A percentile compares a stretch with the other conserved stretches of the same genome.
phyloP scores from a whole-genome alignment of 768 basidiomycete genomes.

The Psilocybe sp. region DNA sequence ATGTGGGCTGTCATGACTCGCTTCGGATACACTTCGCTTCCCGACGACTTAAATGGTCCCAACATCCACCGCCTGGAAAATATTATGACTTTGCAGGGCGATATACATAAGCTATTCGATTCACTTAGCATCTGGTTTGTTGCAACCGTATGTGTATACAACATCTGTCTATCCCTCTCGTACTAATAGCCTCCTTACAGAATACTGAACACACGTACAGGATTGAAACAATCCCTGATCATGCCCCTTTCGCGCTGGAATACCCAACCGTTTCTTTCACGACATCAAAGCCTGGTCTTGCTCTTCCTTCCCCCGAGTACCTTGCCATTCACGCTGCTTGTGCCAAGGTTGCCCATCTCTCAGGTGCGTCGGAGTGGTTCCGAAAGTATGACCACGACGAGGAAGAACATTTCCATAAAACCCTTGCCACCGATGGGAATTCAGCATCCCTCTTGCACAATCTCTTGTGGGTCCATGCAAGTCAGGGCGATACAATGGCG shows the following conservation, averaged over 20 bases:
- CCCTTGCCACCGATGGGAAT: too few relatives aligned
- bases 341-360: conserved; percentile 35
- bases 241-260: conserved; percentile 2
- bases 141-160: conserved; percentile 20
- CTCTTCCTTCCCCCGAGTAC: conserved; percentile 28
- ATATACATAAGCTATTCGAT: conserved; percentile 22
- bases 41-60: conserved; percentile 22
- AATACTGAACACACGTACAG: conserved; percentile 17
- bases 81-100: conserved; percentile 24
- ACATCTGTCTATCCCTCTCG: background rate
- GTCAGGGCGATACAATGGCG: too few relatives aligned
- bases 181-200: conserved; percentile 7
- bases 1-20: conserved; percentile 22
- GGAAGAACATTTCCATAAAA: conserved; percentile 1
- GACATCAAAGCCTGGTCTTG: conserved; percentile 20
- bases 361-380: conserved; percentile 34
- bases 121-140: conserved; percentile 28
- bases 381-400: conserved; percentile 15
- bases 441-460: too few relatives aligned
- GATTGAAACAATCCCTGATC: conserved; percentile 3
- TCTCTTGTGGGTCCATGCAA: too few relatives aligned
- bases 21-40: conserved; percentile 22
- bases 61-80: conserved; percentile 29
- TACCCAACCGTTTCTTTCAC: conserved; percentile 26
- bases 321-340: conserved; percentile 38